These are phyloP conservation scores for Akanthomyces uredinophilus DNA, from an alignment of 2,329 filamentous ascomycete species.

Conservation along the genomic window DNA sequence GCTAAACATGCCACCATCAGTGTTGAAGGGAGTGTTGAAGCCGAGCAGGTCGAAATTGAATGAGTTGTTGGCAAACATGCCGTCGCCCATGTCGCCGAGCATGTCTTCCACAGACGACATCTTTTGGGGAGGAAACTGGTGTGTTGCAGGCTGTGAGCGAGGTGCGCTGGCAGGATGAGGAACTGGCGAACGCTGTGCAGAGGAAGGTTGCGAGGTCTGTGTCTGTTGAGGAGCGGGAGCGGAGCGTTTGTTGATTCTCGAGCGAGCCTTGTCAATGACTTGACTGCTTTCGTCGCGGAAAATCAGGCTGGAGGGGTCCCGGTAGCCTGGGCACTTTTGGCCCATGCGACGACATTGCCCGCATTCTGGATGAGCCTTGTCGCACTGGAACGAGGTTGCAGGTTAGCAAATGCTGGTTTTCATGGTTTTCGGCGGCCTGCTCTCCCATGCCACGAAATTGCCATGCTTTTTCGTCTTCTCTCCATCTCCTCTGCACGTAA, in stretches of 20 bases:
- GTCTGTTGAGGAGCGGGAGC: background rate
- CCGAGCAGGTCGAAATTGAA: constrained; percentile 14
- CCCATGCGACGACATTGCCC: constrained; percentile 15
- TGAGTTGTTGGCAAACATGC: constrained; percentile 10
- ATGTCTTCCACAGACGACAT: constrained; percentile 11
- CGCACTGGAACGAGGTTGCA: constrained; percentile 2
- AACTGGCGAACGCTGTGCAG: constrained; percentile 2
- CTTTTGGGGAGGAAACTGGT: background rate
- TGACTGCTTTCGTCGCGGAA: constrained; percentile 16
- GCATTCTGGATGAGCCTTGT: constrained; percentile 16
- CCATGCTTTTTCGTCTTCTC: background rate
- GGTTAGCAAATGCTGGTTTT: background rate
- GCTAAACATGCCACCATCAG: constrained; percentile 9
- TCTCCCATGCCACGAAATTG: background rate
- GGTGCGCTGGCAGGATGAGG: background rate
- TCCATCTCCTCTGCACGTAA: background rate
- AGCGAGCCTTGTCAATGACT: constrained; percentile 15
- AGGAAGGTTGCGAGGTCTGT: background rate
- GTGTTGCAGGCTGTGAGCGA: constrained; percentile 1
- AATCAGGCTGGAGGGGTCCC: constrained; percentile 15
- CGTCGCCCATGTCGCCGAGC: constrained; percentile 12
- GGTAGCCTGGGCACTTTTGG: constrained; percentile 15
- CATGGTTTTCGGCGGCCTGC: background rate
- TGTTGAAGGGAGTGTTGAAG: constrained; percentile 13
- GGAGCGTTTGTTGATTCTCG: constrained; percentile 10